phyloP scores from a whole-genome alignment of 768 basidiomycete species.

The Heimioporus sp. region DNA sequence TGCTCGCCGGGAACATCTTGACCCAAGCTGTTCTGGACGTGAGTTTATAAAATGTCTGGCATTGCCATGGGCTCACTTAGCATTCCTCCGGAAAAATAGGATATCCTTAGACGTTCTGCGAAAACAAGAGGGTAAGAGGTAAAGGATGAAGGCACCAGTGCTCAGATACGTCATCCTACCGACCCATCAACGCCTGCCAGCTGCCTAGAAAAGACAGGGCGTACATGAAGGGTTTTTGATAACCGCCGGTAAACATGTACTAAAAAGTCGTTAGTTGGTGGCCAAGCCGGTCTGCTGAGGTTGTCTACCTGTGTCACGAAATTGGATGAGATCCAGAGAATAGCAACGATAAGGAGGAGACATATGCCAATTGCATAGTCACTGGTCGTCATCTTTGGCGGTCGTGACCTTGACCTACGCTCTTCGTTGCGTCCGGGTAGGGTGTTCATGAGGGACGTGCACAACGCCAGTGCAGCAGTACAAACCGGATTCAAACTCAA shows the following conservation, averaged over 20 bases:
- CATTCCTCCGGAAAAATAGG: conserved; percentile 3
- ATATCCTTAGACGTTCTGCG: conserved; percentile 23
- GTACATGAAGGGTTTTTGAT: conserved; percentile 87
- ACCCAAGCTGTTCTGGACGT: neutral
- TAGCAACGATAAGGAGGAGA: conserved; percentile 70
- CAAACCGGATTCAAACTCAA: too few relatives aligned
- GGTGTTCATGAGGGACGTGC: conserved; percentile 15
- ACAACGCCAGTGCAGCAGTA: neutral
- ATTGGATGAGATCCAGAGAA: conserved; percentile 87
- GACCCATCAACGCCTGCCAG: conserved; percentile 1
- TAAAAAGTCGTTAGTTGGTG: conserved; percentile 13
- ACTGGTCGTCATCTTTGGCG: conserved; percentile 11
- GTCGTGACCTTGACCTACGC: conserved; percentile 7
- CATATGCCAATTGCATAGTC: conserved; percentile 60
- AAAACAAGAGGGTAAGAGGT: conserved; percentile 64
- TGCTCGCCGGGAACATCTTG: conserved; percentile 12
- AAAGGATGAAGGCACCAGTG: conserved; percentile 84
- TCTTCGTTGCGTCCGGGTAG: conserved; percentile 12
- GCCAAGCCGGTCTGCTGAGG: neutral
- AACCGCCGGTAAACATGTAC: conserved; percentile 64
- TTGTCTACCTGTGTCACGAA: conserved; percentile 75
- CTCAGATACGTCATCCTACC: conserved; percentile 83
- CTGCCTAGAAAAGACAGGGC: conserved; percentile 18
- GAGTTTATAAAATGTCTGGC: neutral
- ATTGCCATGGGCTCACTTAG: conserved; percentile 6